phyloP scores from a whole-genome alignment of 441 rosid species.

The Gossypium schwendimanii region DNA sequence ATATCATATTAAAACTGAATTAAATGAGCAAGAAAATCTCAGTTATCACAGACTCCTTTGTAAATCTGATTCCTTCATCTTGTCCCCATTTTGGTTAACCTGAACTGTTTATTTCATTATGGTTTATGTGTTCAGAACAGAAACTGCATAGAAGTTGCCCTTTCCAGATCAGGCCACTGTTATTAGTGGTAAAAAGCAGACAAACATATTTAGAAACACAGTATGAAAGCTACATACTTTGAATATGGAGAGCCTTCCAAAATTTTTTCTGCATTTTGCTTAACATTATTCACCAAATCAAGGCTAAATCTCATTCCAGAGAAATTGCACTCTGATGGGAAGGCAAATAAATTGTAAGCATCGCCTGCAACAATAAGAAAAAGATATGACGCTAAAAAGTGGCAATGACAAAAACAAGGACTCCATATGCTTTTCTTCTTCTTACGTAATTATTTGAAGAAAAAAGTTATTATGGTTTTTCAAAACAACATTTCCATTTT shows the following conservation, averaged over 20 bases:
- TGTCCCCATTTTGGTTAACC: not conserved
- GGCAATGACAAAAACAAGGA: not conserved
- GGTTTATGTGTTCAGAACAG: not conserved
- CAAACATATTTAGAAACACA: slow-evolving; percentile 1
- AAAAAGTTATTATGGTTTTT: not conserved
- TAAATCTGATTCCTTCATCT: not conserved
- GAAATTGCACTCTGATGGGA: slow-evolving; percentile 97
- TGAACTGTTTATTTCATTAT: not conserved
- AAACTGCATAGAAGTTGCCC: not conserved
- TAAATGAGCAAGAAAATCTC: not conserved
- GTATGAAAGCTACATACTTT: slow-evolving; percentile 39
- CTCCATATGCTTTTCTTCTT: not conserved
- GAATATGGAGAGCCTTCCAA: slow-evolving; percentile 46
- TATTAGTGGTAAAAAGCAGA: slow-evolving; percentile 3
- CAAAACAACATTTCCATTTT: not conserved
- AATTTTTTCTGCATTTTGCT: slow-evolving; percentile 46
- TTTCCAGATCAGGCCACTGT: not conserved
- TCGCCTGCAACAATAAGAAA: slow-evolving; percentile 44
- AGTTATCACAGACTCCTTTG: not conserved
- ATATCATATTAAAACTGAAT: not conserved
- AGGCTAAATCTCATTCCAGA: slow-evolving; percentile 78
- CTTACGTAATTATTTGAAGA: not conserved
- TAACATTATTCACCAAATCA: slow-evolving; percentile 61
- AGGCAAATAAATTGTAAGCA: slow-evolving; percentile 68
- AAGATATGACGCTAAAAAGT: not conserved